Conservation (phyloP, 192 early-diverging fungal genomes). For the Chytriomyces sp. region DNA sequence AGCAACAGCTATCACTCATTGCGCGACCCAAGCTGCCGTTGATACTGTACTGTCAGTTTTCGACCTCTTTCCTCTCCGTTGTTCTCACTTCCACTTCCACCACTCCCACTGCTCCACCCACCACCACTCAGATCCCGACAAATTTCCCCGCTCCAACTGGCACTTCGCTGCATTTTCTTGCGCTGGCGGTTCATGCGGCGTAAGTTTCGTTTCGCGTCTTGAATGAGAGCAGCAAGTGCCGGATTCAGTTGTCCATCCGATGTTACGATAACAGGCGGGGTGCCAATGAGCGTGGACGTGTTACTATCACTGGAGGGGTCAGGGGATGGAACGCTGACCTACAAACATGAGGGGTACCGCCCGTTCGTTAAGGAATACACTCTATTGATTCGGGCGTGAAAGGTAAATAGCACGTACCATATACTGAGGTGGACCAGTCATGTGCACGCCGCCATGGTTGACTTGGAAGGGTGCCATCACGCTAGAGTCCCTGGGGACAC, state of each 20-base stretch:
- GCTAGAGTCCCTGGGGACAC: no score
- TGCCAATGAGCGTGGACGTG: background rate
- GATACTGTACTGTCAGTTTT: background rate
- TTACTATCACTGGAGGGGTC: background rate
- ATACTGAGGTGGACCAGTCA: no score
- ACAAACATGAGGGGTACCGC: no score
- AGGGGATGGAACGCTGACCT: no score
- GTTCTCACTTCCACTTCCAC: background rate
- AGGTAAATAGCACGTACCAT: no score
- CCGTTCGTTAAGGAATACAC: no score
- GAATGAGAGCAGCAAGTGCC: background rate
- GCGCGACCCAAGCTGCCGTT: no score
- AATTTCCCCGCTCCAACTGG: background rate
- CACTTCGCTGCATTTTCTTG: background rate
- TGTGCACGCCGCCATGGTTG: no score
- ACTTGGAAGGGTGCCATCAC: background rate
- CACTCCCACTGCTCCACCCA: background rate
- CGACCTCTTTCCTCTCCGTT: background rate
- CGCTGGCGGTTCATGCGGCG: background rate
- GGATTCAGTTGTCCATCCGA: background rate
- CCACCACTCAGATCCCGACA: no score
- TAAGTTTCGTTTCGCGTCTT: background rate
- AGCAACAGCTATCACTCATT: no score
- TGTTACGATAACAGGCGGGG: background rate
- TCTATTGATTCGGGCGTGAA: no score